Conservation (phyloP, 148 eudicot species). For the Cornus controversa region DNA sequence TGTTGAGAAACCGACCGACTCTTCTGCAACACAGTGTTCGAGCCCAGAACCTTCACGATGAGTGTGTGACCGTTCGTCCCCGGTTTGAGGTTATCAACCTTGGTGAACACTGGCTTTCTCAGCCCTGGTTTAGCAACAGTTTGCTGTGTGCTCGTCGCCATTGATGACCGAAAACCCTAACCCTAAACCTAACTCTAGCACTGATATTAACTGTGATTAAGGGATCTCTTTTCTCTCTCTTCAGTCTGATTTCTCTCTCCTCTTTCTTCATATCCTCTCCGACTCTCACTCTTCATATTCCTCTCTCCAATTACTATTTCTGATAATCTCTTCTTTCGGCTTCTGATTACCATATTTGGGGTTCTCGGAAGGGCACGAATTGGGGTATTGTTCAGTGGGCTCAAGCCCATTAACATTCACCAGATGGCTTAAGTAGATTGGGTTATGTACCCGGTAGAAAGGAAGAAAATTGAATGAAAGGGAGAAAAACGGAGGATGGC, state of each 20-base stretch:
- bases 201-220: neutral
- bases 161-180: neutral
- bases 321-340: neutral
- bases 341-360: constrained; percentile 3
- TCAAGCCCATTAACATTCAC: neutral
- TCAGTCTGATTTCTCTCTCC: neutral
- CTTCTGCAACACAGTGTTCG: constrained; percentile 29
- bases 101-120: constrained; percentile 47
- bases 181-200: neutral
- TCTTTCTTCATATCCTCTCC: neutral
- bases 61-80: constrained; percentile 40
- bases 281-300: neutral
- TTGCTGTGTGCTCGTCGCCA: neutral
- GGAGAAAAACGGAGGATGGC: too few relatives aligned
- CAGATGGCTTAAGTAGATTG: neutral
- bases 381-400: neutral
- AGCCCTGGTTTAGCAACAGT: constrained; percentile 16
- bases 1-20: constrained; percentile 23
- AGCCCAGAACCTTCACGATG: constrained; percentile 31
- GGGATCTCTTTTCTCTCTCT: neutral
- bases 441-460: too few relatives aligned
- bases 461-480: too few relatives aligned
- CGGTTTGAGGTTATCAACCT: constrained; percentile 41
- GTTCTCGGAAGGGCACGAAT: neutral
- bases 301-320: neutral